phyloP scores from a whole-genome alignment of 495 filamentous ascomycete genomes.

The Penicillium lagena region DNA sequence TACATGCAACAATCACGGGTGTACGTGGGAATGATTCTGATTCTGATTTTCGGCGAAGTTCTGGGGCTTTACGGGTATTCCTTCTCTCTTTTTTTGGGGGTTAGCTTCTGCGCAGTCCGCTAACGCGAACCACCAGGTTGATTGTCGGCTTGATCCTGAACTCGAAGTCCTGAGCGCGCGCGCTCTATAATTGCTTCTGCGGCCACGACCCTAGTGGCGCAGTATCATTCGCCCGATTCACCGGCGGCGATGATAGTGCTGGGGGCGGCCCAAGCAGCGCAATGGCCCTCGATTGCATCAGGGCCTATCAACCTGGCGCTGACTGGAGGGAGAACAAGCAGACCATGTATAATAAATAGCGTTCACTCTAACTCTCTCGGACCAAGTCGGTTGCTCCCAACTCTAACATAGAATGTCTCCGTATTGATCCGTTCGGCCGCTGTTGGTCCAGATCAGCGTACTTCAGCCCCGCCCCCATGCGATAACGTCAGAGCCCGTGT shows the following conservation, averaged over 20 bases:
- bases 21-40: conserved; percentile 97
- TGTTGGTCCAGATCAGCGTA: too few species aligned
- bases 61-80: conserved; percentile 92
- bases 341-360: background rate
- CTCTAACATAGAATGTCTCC: background rate
- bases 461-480: conserved; percentile 14
- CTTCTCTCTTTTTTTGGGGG: background rate
- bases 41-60: conserved; percentile 97
- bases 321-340: too few species aligned
- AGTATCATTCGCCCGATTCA: too few species aligned
- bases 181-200: too few species aligned
- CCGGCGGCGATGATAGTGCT: too few species aligned
- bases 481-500: conserved; percentile 18
- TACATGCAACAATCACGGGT: conserved; percentile 95
- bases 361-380: background rate
- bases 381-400: too few species aligned
- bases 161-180: conserved; percentile 31
- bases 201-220: too few species aligned
- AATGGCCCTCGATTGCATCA: too few species aligned
- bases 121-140: conserved; percentile 7
- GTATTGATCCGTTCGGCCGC: too few species aligned
- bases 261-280: too few species aligned
- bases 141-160: conserved; percentile 55
- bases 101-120: background rate
- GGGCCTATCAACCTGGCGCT: too few species aligned